These are phyloP conservation scores for Sporothrix globosa DNA, from an alignment of 2,329 filamentous ascomycete genomes.

Conservation along the genomic window DNA sequence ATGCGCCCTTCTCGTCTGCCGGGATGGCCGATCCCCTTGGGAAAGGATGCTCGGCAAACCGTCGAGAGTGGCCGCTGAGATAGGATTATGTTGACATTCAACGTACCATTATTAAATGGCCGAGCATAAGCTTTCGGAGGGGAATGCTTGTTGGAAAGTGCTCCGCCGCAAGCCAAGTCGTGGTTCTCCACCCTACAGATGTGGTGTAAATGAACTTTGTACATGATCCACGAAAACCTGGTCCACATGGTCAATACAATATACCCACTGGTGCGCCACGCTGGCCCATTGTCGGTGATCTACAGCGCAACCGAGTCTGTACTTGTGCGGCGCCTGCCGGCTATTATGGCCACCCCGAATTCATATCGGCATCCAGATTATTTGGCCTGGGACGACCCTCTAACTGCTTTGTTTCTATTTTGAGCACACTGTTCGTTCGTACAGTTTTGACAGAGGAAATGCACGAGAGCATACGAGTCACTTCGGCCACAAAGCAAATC, in stretches of 20 bases:
- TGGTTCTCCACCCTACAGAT: neutral
- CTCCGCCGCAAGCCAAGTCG: neutral
- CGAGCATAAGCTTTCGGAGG: conserved; percentile 2
- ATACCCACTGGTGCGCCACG: neutral
- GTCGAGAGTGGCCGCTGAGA: neutral
- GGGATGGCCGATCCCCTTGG: neutral
- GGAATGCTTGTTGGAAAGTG: neutral
- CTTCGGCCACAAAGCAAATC: neutral
- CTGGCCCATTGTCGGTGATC: neutral
- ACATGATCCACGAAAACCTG: neutral
- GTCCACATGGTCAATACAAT: neutral
- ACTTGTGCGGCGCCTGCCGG: conserved; percentile 1
- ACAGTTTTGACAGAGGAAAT: too few relatives aligned
- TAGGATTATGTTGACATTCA: neutral
- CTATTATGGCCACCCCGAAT: conserved; percentile 1
- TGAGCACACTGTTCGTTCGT: neutral
- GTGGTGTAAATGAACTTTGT: neutral
- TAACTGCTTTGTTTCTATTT: neutral
- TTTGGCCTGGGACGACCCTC: neutral
- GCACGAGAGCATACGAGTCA: too few relatives aligned
- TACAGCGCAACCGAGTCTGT: neutral
- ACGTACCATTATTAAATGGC: neutral
- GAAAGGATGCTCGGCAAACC: neutral
- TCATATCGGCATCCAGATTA: neutral
- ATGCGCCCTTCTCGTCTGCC: neutral